A percentile compares a stretch with the other conserved stretches of the same genome.
Conservation (phyloP, 2,329 filamentous ascomycete species). For the Bipolaris bicolor region DNA sequence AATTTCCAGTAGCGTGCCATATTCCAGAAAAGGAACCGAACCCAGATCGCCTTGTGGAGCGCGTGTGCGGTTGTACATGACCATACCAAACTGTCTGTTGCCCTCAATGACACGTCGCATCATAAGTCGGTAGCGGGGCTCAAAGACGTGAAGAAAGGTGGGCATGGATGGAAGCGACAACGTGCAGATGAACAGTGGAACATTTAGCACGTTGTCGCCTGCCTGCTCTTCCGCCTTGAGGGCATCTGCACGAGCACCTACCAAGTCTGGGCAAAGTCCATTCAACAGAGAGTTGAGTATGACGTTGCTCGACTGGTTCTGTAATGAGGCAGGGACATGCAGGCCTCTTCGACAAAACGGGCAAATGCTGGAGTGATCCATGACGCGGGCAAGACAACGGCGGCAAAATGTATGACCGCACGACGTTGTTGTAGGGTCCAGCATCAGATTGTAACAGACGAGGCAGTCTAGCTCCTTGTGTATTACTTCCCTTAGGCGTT, state of each 20-base stretch:
- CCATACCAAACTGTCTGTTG: constrained; percentile 82
- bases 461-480: constrained; percentile 83
- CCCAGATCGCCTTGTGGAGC: constrained; percentile 61
- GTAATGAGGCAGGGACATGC: constrained; percentile 58
- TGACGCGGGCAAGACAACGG: constrained; percentile 74
- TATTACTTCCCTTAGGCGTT: constrained; percentile 65
- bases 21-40: constrained; percentile 67
- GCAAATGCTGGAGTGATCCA: constrained; percentile 79
- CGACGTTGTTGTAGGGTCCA: constrained; percentile 81
- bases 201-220: constrained; percentile 62
- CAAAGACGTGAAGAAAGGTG: constrained; percentile 89
- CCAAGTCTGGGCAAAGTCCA: constrained; percentile 69
- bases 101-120: constrained; percentile 77
- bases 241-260: constrained; percentile 64
- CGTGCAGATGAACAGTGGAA: constrained; percentile 78
- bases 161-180: constrained; percentile 80
- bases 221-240: constrained; percentile 64
- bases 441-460: constrained; percentile 81
- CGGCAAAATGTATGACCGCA: constrained; percentile 93
- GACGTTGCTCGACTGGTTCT: constrained; percentile 64
- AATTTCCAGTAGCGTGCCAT: constrained; percentile 80
- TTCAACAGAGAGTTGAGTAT: constrained; percentile 68
- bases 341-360: constrained; percentile 78
- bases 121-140: constrained; percentile 91
- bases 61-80: constrained; percentile 68